These are phyloP conservation scores for Mortierella sp. DNA, from an alignment of 371 early-diverging fungal genomes.

Conservation along the genomic window DNA sequence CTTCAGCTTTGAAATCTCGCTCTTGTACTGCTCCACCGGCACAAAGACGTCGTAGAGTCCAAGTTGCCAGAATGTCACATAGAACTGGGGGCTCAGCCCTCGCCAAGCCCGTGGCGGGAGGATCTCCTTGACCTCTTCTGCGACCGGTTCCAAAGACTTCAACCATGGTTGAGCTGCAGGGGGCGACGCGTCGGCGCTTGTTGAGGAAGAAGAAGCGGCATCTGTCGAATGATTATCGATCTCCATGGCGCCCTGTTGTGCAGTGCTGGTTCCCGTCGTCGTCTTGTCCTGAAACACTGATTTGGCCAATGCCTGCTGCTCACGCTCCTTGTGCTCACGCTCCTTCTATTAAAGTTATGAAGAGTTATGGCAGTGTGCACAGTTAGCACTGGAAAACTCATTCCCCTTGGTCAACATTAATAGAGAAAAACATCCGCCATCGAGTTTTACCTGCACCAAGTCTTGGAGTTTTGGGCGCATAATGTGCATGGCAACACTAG, in stretches of 20 bases:
- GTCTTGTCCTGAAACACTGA: conserved; percentile 7
- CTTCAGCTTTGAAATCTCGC: conserved; percentile 74
- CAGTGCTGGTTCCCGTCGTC: background rate
- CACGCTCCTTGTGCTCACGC: conserved; percentile 17
- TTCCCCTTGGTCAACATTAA: background rate
- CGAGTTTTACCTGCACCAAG: conserved; percentile 10
- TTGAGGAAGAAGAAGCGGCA: background rate
- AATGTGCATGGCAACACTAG: conserved; percentile 81
- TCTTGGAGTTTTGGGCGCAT: conserved; percentile 75
- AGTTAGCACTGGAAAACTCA: background rate
- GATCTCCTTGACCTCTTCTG: conserved; percentile 56
- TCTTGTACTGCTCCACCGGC: conserved; percentile 78
- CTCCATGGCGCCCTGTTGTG: conserved; percentile 1
- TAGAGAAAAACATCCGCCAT: background rate
- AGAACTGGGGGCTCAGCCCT: conserved; percentile 80
- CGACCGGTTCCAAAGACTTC: conserved; percentile 55
- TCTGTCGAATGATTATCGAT: background rate
- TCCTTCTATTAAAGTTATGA: background rate
- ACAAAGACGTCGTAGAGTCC: conserved; percentile 85
- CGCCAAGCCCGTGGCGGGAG: conserved; percentile 54
- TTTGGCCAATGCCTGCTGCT: conserved; percentile 3
- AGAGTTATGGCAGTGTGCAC: background rate
- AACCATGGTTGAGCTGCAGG: conserved; percentile 32
- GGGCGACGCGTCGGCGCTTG: background rate
- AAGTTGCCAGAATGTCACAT: conserved; percentile 89